phyloP scores from a whole-genome alignment of 2,329 filamentous ascomycete genomes.

The Xylaria sp. region DNA sequence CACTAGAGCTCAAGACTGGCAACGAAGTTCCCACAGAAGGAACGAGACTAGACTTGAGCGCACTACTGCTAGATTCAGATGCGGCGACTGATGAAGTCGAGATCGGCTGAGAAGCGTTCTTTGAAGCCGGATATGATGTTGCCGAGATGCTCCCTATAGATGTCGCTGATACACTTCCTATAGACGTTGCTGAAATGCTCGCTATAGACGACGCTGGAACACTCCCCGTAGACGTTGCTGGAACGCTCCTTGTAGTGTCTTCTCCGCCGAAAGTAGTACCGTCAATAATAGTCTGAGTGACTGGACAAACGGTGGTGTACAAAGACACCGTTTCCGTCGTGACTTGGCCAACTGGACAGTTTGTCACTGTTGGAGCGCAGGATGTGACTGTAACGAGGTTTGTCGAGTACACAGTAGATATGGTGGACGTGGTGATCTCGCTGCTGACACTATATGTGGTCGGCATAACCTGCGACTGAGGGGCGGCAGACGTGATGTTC shows the following conservation, averaged over 20 bases:
- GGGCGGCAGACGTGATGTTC: not conserved
- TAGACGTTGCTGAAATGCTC: conserved; percentile 6
- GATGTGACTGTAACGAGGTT: conserved; percentile 34
- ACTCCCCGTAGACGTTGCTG: conserved; percentile 7
- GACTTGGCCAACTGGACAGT: conserved; percentile 35
- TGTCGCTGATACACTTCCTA: too few species aligned
- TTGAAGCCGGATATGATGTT: conserved; percentile 4
- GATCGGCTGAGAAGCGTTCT: not conserved
- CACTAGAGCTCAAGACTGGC: conserved; percentile 18
- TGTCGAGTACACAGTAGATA: conserved; percentile 38
- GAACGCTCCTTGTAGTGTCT: conserved; percentile 2
- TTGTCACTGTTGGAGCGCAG: conserved; percentile 31
- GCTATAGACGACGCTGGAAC: too few species aligned
- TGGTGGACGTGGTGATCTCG: conserved; percentile 31
- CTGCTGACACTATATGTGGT: conserved; percentile 35
- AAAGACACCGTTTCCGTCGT: conserved; percentile 35
- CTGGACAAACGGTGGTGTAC: conserved; percentile 38
- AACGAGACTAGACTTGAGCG: not conserved
- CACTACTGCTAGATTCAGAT: not conserved
- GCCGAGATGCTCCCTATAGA: conserved; percentile 8
- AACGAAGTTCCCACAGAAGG: conserved; percentile 21
- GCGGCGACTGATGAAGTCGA: conserved; percentile 3
- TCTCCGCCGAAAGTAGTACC: conserved; percentile 30
- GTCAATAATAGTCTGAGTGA: conserved; percentile 36
- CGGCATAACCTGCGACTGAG: conserved; percentile 27